These are phyloP conservation scores for Phytophthora pisi DNA, from an alignment of 352 stramenopile species.

Conservation along the genomic window DNA sequence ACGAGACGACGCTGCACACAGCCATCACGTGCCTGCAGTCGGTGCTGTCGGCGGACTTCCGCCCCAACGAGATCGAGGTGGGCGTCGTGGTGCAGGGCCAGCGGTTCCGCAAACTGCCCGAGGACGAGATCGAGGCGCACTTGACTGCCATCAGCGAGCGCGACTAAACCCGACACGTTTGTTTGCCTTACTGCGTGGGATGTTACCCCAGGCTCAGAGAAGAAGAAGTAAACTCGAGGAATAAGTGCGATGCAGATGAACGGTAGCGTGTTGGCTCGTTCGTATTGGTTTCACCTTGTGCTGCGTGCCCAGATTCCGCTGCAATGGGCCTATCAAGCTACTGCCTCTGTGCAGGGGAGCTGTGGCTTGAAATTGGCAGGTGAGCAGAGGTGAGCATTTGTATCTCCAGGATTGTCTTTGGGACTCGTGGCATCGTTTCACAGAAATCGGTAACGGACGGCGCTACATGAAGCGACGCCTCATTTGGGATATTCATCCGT, in stretches of 20 bases:
- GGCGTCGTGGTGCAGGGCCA: slow-evolving; percentile 71
- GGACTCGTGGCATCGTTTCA: background rate
- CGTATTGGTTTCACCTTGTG: slow-evolving; percentile 10
- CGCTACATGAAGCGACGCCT: slow-evolving; percentile 23
- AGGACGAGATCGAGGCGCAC: slow-evolving; percentile 98
- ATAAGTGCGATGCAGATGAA: slow-evolving; percentile 28
- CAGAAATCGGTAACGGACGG: slow-evolving; percentile 26
- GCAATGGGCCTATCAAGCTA: background rate
- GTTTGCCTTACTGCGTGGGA: slow-evolving; percentile 10
- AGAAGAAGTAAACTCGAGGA: slow-evolving; percentile 22
- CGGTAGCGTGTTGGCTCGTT: slow-evolving; percentile 16
- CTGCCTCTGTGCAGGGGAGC: background rate
- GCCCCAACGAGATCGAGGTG: slow-evolving; percentile 95
- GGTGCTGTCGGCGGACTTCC: slow-evolving; percentile 98
- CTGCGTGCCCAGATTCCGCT: slow-evolving; percentile 2
- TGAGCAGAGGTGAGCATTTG: slow-evolving; percentile 4
- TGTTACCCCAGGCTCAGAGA: slow-evolving; percentile 19
- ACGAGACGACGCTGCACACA: slow-evolving; percentile 94
- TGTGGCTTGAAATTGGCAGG: background rate
- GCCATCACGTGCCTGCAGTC: slow-evolving; percentile 98
- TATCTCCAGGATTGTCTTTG: slow-evolving; percentile 12
- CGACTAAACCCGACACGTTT: slow-evolving; percentile 56
- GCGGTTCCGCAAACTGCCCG: slow-evolving; percentile 92
- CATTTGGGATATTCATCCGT: background rate
- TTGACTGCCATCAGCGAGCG: slow-evolving; percentile 98